Percentiles rank a stretch among this genome's conserved stretches.
Conservation (phyloP, 2,329 filamentous ascomycete species). For the Pochonia chlamydosporia region DNA sequence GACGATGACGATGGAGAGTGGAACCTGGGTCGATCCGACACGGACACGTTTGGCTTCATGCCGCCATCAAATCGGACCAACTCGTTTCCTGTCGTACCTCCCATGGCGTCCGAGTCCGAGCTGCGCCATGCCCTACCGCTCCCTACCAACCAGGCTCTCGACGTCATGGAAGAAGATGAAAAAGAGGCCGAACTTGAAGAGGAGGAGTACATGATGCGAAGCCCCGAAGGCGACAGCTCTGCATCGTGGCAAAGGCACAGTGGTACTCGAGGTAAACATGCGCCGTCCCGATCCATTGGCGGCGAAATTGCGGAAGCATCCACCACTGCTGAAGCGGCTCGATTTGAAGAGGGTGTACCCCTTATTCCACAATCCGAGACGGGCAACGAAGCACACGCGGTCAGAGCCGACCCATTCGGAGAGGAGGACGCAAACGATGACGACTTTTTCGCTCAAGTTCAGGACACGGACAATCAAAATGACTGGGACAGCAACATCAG, state of each 20-base stretch:
- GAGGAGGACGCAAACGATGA: conserved; percentile 47
- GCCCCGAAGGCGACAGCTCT: conserved; percentile 7
- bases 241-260: conserved; percentile 8
- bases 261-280: conserved; percentile 15
- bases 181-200: conserved; percentile 38
- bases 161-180: conserved; percentile 49
- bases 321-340: conserved; percentile 45
- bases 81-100: conserved; percentile 55
- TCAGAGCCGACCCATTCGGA: conserved; percentile 29
- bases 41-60: conserved; percentile 57
- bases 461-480: conserved; percentile 19
- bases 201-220: conserved; percentile 22
- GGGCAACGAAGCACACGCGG: conserved; percentile 1
- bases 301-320: conserved; percentile 35
- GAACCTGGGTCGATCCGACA: conserved; percentile 44
- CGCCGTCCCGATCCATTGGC: conserved; percentile 33
- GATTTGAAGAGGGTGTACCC: conserved; percentile 66
- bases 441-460: conserved; percentile 57
- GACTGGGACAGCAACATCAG: conserved; percentile 14
- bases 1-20: conserved; percentile 56
- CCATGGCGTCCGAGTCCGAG: conserved; percentile 23
- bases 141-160: conserved; percentile 45
- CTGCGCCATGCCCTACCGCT: conserved; percentile 31
- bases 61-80: conserved; percentile 52
- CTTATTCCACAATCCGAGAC: conserved; percentile 40